Evolutionary conservation across 1,284 basidiomycete genomes (phyloP), one percentile per base, ranked within the genome.

Genomic region (Leccinum variabile): DNA sequence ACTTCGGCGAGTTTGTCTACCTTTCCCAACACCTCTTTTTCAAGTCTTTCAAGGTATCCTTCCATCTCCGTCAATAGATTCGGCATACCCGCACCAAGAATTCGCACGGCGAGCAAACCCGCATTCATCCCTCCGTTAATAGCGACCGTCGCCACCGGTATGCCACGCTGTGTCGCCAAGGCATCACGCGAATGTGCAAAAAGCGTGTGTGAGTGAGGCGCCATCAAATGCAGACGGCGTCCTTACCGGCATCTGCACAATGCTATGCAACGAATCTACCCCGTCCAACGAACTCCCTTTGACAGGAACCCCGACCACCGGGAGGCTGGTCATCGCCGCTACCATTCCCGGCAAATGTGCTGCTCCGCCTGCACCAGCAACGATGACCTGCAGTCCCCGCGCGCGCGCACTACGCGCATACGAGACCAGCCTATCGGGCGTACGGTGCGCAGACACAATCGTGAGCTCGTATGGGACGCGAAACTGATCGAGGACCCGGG

Each of bases 321-420:
- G 97, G 59, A 99, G 78, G 2, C 88, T 82, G 0, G 96, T 98
- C 87, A 98, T 90, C 13, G 93, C 90, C 2, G 96, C 96, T 0
- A 98, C 93, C 97, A 99, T 99, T 0, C 97, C 97, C 0, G 97
- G 97, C 10, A 99, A 79, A 78, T 99, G 97, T 5, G 97, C 97
- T 0, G 97, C 97, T 0, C 97, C 97, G 25, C 97, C 97, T 1
- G 97, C 97, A 10, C 97, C 97, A 1, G 97, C 96, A 59, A 99
- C 92, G 76, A 99, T 90, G 6, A 84, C 85, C 54, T 90, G 78
- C 46, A 91, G 67, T 1, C 97, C 97, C 18, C 96, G 80, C 8
- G 85, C 78, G 0, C 87, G 82, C 0, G 96, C 96, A 10, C 84
- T 83, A 56, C 88, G 81, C 5, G 97, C 91, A 69, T 97, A 98